phyloP scores from a whole-genome alignment of 768 basidiomycete species.

The Cystobasidium onofrii region DNA sequence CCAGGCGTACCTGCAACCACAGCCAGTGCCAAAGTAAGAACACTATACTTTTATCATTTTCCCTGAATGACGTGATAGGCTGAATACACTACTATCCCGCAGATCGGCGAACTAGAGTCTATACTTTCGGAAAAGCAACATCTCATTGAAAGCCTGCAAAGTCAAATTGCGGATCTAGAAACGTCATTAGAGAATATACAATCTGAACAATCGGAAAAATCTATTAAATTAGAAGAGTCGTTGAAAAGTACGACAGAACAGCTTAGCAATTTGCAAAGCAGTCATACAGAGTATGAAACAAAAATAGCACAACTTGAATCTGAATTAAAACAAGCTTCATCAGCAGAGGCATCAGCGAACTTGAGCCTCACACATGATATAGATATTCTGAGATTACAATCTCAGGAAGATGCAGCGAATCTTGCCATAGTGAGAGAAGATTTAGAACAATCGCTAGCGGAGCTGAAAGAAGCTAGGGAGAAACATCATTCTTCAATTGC shows the following conservation, averaged over 20 bases:
- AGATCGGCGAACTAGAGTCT: slow-evolving; percentile 18
- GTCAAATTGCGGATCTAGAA: neutral
- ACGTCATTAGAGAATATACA: neutral
- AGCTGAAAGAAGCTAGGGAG: neutral
- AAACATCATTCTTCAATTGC: slow-evolving; percentile 7
- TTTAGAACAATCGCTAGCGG: neutral
- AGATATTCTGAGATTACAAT: neutral
- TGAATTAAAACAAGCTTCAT: neutral
- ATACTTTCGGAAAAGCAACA: neutral
- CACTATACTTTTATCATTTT: neutral
- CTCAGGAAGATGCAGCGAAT: neutral
- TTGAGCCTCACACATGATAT: neutral
- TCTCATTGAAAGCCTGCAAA: neutral
- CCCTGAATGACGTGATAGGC: neutral
- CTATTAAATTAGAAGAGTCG: neutral
- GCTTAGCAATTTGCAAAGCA: neutral
- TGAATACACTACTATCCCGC: neutral
- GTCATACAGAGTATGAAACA: neutral
- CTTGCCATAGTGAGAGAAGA: neutral
- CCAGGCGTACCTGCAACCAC: neutral
- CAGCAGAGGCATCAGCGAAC: neutral
- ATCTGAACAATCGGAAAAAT: neutral
- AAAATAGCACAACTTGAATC: neutral
- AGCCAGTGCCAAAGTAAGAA: slow-evolving; percentile 5
- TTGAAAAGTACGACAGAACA: neutral